Conservation (phyloP, 108 stramenopile species). For the Discostella stelligeroides region DNA sequence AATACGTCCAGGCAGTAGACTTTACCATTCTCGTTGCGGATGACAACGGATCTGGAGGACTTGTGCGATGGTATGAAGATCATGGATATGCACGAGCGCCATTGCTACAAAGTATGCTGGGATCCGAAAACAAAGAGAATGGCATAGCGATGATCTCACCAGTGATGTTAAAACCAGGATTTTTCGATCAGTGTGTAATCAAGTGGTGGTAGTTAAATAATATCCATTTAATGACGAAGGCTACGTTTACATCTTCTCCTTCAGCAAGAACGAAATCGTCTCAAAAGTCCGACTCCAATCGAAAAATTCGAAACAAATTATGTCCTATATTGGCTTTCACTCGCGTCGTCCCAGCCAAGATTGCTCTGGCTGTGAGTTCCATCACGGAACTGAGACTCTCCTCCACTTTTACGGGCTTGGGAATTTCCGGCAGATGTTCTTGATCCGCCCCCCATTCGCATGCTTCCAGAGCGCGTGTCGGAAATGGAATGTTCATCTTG, state of each 20-base stretch:
- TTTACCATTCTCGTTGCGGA: conserved; percentile 80
- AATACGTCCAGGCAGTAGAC: conserved; percentile 62
- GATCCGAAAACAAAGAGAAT: conserved; percentile 59
- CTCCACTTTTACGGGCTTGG: too few species aligned
- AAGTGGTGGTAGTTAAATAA: conserved; percentile 66
- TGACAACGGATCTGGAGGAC: conserved; percentile 69
- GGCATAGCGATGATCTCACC: conserved; percentile 82
- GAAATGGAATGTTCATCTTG: too few species aligned
- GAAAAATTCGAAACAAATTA: background rate
- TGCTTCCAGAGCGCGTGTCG: too few species aligned
- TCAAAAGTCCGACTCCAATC: background rate
- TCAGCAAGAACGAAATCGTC: background rate
- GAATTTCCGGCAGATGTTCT: too few species aligned
- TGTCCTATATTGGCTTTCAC: conserved; percentile 13
- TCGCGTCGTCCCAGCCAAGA: conserved; percentile 16
- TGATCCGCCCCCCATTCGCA: too few species aligned
- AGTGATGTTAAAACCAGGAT: conserved; percentile 34
- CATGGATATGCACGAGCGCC: conserved; percentile 68
- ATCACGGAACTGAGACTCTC: background rate
- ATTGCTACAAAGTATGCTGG: conserved; percentile 69
- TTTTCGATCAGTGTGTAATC: conserved; percentile 54
- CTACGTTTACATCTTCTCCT: too few species aligned
- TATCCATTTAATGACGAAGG: background rate
- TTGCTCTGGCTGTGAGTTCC: background rate
- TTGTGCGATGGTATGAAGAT: conserved; percentile 75